Evolutionary conservation across 2,329 filamentous ascomycete genomes (phyloP).

Genomic region (Erysiphe pulchra): DNA sequence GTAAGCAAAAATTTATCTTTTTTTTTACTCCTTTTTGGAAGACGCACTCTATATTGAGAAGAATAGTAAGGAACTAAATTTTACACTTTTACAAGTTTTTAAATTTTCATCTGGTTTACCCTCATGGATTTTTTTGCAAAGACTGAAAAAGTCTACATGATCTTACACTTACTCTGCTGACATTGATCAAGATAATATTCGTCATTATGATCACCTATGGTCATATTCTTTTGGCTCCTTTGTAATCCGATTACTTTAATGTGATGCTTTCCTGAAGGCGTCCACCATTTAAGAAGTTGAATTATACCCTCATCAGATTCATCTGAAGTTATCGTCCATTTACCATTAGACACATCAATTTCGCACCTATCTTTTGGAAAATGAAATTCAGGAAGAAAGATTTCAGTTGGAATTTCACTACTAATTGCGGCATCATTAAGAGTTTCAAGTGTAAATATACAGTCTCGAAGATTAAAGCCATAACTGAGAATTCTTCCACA

Average conservation of each 20-base stretch:
- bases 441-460: conserved; percentile 50
- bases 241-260: conserved; percentile 53
- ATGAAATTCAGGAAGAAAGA: conserved; percentile 79
- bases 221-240: conserved; percentile 29
- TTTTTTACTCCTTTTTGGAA: too few species aligned
- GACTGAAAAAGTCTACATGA: conserved; percentile 18
- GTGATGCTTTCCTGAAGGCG: conserved; percentile 59
- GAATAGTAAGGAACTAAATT: too few species aligned
- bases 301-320: conserved; percentile 42
- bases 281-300: conserved; percentile 80
- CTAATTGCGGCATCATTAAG: conserved; percentile 30
- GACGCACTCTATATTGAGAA: too few species aligned
- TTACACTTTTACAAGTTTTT: too few species aligned
- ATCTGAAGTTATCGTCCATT: conserved; percentile 62
- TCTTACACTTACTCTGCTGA: conserved; percentile 19
- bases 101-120: neutral
- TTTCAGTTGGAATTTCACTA: conserved; percentile 45
- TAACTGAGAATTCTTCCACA: conserved; percentile 45
- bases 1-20: too few species aligned
- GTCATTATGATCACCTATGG: conserved; percentile 27
- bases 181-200: conserved; percentile 55
- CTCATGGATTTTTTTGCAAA: neutral
- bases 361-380: conserved; percentile 51
- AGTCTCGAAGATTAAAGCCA: conserved; percentile 61
- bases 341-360: conserved; percentile 59